These are phyloP conservation scores for Aegilops tauschii DNA, from an alignment of 176 grass and related monocot genomes.

Conservation along the genomic window DNA sequence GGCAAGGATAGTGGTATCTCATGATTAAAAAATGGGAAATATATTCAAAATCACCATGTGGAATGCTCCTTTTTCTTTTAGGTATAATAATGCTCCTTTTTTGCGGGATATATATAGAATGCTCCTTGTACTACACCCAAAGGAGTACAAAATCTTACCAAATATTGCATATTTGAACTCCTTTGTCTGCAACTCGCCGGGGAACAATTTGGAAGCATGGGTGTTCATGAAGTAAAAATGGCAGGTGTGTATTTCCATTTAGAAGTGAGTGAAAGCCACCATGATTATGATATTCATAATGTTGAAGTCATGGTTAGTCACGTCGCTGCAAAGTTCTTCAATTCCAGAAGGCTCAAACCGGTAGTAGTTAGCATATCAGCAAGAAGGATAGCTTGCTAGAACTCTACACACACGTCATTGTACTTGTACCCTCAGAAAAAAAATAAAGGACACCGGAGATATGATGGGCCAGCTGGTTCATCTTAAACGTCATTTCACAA, in stretches of 20 bases:
- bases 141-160: too few species aligned
- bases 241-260: neutral
- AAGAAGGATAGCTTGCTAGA: neutral
- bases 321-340: neutral
- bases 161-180: too few species aligned
- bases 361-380: neutral
- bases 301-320: neutral
- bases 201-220: neutral
- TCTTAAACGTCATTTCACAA: neutral
- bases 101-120: too few species aligned
- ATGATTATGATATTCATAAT: neutral
- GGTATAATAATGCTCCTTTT: too few species aligned
- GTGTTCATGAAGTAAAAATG: neutral
- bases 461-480: neutral
- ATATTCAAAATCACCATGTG: too few species aligned
- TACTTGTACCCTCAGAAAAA: neutral
- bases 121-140: too few species aligned
- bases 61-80: too few species aligned
- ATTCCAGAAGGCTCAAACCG: neutral
- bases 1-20: too few species aligned
- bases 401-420: neutral
- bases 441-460: neutral
- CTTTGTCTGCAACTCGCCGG: too few species aligned
- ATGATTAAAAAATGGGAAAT: too few species aligned
- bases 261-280: neutral